phyloP scores from a whole-genome alignment of 2,329 filamentous ascomycete genomes.

The Pyrenochaeta sp. region DNA sequence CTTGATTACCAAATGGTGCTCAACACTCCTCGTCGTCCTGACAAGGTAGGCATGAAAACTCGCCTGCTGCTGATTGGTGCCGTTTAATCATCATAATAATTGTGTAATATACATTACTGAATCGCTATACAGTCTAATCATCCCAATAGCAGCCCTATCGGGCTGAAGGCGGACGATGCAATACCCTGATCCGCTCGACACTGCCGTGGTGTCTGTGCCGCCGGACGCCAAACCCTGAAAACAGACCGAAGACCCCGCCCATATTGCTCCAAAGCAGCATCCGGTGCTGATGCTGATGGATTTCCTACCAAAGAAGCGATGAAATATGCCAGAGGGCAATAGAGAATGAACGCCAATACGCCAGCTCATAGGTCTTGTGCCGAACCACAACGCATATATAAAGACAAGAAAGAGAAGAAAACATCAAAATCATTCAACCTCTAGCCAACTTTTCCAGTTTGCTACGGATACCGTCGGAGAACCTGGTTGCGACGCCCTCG shows the following conservation, averaged over 20 bases:
- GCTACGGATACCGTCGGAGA: conserved; percentile 63
- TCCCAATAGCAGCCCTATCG: conserved; percentile 7
- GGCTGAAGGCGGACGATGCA: conserved; percentile 5
- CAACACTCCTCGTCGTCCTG: conserved; percentile 19
- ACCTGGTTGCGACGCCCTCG: conserved; percentile 60
- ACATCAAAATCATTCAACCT: conserved; percentile 16
- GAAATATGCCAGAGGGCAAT: conserved; percentile 6
- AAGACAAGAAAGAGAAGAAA: conserved; percentile 10
- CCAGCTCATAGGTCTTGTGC: conserved; percentile 11
- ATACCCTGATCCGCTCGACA: conserved; percentile 13
- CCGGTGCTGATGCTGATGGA: conserved; percentile 20
- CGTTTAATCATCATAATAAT: conserved; percentile 16
- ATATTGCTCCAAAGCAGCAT: conserved; percentile 22
- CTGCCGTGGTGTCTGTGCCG: conserved; percentile 3
- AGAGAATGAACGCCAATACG: conserved; percentile 7
- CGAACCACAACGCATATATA: not conserved
- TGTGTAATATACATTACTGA: conserved; percentile 45
- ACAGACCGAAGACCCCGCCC: conserved; percentile 6
- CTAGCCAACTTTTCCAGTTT: conserved; percentile 60
- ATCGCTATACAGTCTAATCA: conserved; percentile 13
- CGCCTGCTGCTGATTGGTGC: conserved; percentile 3
- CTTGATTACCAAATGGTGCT: conserved; percentile 7
- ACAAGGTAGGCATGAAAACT: conserved; percentile 16
- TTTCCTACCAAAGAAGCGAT: conserved; percentile 24
- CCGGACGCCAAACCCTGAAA: conserved; percentile 17